Base-by-base conservation (phyloP, 2,329 filamentous ascomycete genomes). In the Curvularia sp. region DNA sequence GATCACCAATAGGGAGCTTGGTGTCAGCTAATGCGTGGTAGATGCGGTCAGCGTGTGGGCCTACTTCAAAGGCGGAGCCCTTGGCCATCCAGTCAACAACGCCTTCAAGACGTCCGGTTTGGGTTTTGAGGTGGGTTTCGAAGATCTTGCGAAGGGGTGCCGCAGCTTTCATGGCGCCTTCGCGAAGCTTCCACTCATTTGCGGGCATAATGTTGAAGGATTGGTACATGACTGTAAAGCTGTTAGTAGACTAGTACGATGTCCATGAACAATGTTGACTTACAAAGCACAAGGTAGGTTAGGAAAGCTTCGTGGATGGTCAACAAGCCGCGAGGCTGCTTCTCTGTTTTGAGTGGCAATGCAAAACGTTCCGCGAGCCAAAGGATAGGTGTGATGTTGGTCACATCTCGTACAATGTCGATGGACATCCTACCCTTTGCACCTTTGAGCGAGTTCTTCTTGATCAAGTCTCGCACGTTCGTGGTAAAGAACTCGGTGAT, bases 101-200 rank as follows among this genome's bases (percentile, higher is more conserved):
- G 18, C 85, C 81, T 60, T 74, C 71, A 4, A 67, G 61, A 82
- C 81, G 2, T 85, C 85, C 10, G 83, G 85, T 66, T 86, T 83
- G 30, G 83, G 83, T 55, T 91, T 79, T 5, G 86, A 84, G 75
- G 87, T 93, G 6, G 83, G 87, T 76, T 88, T 89, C 64, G 83
- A 84, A 0, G 86, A 67, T 94, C 88, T 7, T 86, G 74, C 72
- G 90, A 85, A 69, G 86, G 83, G 80, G 90, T 89, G 61, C 91
- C 82, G 70, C 84, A 82, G 15, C 72, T 62, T 80, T 77, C 56
- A 74, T 73, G 4, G 80, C 77, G 22, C 75, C 78, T 51, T 81
- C 81, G 18, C 82, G 75, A 8, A 85, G 69, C 54, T 78, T 80
- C 81, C 80, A 84, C 60, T 83, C 82, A 35, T 81, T 79, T 18